Conservation (phyloP, 176 grass and related monocot species). For the Triticum turgidum region DNA sequence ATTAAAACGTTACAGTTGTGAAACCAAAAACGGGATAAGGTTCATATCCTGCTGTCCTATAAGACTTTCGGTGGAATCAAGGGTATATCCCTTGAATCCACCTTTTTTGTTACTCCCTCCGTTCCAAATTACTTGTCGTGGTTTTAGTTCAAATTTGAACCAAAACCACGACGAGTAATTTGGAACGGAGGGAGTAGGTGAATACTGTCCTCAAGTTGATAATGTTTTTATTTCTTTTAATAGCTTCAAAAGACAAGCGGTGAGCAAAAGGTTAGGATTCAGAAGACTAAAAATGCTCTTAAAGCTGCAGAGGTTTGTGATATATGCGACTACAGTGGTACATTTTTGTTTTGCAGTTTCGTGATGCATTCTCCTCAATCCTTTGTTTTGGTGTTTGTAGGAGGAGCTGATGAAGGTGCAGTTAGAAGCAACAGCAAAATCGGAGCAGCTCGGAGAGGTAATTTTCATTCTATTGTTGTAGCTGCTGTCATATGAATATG, state of each 20-base stretch:
- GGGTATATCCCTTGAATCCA: background rate
- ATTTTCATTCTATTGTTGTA: constrained; percentile 24
- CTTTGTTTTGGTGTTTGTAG: constrained; percentile 52
- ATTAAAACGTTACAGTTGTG: constrained; percentile 6
- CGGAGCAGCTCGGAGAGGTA: constrained; percentile 74
- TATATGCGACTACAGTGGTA: background rate
- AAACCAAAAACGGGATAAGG: background rate
- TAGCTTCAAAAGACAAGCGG: constrained; percentile 85
- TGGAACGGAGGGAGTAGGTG: no score
- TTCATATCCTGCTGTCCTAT: constrained; percentile 6
- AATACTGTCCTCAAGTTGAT: constrained; percentile 23
- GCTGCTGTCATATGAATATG: constrained; percentile 15
- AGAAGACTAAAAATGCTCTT: constrained; percentile 86
- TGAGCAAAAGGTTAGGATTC: constrained; percentile 74
- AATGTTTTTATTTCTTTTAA: constrained; percentile 28
- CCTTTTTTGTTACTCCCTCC: background rate
- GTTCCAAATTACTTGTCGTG: no score
- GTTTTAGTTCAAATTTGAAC: no score
- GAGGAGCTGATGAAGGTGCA: constrained; percentile 84
- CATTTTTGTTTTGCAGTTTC: constrained; percentile 16
- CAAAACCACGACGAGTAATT: no score
- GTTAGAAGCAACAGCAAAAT: constrained; percentile 67
- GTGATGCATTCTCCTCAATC: constrained; percentile 18
- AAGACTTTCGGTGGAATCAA: constrained; percentile 20
- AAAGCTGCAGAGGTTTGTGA: constrained; percentile 81